A percentile compares a stretch with the other conserved stretches of the same genome.
Evolutionary conservation across 768 basidiomycete genomes (phyloP).

Genomic region (Suillus americanus): DNA sequence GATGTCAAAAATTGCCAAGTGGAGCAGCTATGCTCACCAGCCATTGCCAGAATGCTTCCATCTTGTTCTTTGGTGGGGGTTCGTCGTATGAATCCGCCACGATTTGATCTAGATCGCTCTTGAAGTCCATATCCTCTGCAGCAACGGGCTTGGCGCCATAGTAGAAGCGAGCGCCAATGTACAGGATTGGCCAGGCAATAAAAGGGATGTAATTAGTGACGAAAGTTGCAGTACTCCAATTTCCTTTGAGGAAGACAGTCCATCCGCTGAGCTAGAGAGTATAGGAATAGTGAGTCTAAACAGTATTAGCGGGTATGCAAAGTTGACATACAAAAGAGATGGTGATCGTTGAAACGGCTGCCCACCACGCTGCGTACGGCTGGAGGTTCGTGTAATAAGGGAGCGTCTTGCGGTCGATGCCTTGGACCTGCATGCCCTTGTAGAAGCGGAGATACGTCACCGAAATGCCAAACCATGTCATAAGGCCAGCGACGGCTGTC

Average conservation of each 20-base stretch:
- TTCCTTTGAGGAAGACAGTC: conserved; percentile 49
- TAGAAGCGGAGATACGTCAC: conserved; percentile 83
- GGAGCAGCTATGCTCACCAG: conserved; percentile 49
- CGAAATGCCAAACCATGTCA: conserved; percentile 81
- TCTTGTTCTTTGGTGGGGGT: conserved; percentile 62
- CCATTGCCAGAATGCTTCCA: conserved; percentile 77
- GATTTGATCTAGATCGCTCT: conserved; percentile 65
- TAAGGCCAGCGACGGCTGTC: conserved; percentile 63
- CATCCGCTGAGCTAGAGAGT: conserved; percentile 46
- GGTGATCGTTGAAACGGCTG: conserved; percentile 33
- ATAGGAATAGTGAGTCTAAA: conserved; percentile 39
- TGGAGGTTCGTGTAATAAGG: conserved; percentile 71
- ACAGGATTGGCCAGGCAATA: conserved; percentile 71
- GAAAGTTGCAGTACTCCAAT: conserved; percentile 63
- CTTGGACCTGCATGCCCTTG: conserved; percentile 78
- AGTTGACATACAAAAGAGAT: conserved; percentile 58
- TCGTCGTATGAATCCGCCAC: conserved; percentile 73
- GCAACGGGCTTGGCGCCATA: conserved; percentile 21
- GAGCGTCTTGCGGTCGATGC: conserved; percentile 65
- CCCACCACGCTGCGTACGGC: conserved; percentile 73
- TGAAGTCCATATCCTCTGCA: conserved; percentile 82
- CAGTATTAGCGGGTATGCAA: not conserved
- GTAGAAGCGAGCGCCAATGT: conserved; percentile 55
- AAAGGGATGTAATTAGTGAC: conserved; percentile 82
- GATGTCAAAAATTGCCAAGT: not conserved